Evolutionary conservation across 257 asterid genomes (phyloP), one percentile per base, ranked within the genome.

Genomic region (Thymus quinquecostatus): DNA sequence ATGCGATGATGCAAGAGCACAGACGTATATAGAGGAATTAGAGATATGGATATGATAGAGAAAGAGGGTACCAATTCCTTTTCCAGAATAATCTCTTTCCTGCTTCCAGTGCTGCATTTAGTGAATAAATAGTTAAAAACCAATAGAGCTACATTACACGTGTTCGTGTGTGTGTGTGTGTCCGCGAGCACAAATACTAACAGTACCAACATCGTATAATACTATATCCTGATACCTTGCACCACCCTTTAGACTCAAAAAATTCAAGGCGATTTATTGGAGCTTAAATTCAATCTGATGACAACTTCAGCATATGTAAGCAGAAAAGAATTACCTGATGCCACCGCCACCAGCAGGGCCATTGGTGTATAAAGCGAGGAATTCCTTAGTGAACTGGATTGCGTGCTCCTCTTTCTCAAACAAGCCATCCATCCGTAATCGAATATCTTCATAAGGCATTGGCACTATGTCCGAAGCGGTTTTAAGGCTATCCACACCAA

Each of bases 311-410:
- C 32, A 75, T 21, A n/a, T 6, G 47, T 10, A 4, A 47, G 57
- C 12, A 68, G 44, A 33, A 64, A 50, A 10, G 50, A 65, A 30
- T 50, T 61, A 72, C 92, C 99, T 91, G 96, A 94, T 86, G 73
- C 99, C 98, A 33, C 98, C 97, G 54, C 99, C 98, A 76, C 98
- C 99, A 54, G 99, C 98, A 65, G 99, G 99, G n/a, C 99, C 99
- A 76, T 94, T 94, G 79, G 98, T 94, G 86, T 94, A 94, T 70
- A 94, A 81, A 72, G 99, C 98, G 13, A 86, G 85, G 80, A 94
- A 89, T 77, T 94, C 96, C 72, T 80, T 84, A 3, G 90, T 82
- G 65, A 94, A 86, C 69, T 82, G 94, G 75, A 86, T 43, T 21
- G 99, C 97, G 69, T 91, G 86, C 80, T 86, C 92, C 86, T 94